A percentile compares a stretch with the other conserved stretches of the same genome.
Conservation (phyloP, 768 basidiomycete species). For the Boletus rubropictus region DNA sequence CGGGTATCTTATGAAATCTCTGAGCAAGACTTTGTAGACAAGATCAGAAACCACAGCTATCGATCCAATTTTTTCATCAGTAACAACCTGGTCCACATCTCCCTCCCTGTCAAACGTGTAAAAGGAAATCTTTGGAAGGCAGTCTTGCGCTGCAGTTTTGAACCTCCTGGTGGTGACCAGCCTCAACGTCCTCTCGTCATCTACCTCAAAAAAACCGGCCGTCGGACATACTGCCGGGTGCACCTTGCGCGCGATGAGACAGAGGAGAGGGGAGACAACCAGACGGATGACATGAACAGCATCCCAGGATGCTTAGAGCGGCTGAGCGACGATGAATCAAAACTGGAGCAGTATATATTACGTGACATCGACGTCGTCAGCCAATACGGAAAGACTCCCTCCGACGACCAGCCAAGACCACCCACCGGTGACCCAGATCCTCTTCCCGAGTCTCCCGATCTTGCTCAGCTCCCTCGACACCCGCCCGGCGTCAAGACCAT, state of each 20-base stretch:
- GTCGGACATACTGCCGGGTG: conserved; percentile 10
- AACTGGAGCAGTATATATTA: conserved; percentile 10
- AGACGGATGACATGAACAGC: not conserved
- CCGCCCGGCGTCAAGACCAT: conserved; percentile 17
- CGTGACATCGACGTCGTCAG: conserved; percentile 9
- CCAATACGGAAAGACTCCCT: not conserved
- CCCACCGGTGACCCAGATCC: conserved; percentile 2
- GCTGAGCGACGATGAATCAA: conserved; percentile 9
- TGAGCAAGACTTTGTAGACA: conserved; percentile 14
- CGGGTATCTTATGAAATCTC: conserved; percentile 19
- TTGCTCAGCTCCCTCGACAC: conserved; percentile 15
- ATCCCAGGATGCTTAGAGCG: conserved; percentile 20
- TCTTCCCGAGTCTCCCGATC: conserved; percentile 9
- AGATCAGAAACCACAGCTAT: conserved; percentile 9
- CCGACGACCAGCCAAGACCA: not conserved
- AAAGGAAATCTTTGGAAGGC: conserved; percentile 15
- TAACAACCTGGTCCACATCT: conserved; percentile 21
- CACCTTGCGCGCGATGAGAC: conserved; percentile 6
- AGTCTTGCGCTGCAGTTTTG: conserved; percentile 22
- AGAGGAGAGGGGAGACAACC: not conserved
- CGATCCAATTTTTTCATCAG: conserved; percentile 14
- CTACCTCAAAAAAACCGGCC: conserved; percentile 16
- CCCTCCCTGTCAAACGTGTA: conserved; percentile 16
- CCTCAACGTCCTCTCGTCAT: conserved; percentile 19
- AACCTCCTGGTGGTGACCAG: conserved; percentile 5